These are phyloP conservation scores for Ophiostoma populinum DNA, from an alignment of 2,329 filamentous ascomycete species.

Conservation along the genomic window DNA sequence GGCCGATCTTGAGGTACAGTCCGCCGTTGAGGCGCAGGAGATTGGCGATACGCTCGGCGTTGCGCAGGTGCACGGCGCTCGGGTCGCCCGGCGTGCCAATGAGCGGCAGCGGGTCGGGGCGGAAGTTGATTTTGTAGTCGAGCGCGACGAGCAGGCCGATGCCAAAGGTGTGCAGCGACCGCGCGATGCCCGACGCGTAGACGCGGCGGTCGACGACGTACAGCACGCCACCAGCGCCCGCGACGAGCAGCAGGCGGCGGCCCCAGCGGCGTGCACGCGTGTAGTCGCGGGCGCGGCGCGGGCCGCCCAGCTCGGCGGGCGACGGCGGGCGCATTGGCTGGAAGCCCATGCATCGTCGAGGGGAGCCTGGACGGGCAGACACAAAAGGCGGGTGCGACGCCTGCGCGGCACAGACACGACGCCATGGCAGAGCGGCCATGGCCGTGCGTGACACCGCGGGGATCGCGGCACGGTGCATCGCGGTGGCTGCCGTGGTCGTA, in stretches of 20 bases:
- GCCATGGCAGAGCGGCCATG: too few relatives aligned
- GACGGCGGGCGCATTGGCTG: constrained; percentile 58
- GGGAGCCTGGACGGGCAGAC: background rate
- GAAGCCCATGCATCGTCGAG: constrained; percentile 22
- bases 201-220: constrained; percentile 56
- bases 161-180: constrained; percentile 67
- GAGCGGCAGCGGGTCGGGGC: constrained; percentile 47
- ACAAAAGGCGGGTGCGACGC: too few relatives aligned
- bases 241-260: constrained; percentile 51
- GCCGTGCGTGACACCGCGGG: too few relatives aligned
- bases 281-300: constrained; percentile 54
- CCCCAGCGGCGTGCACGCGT: constrained; percentile 54
- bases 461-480: too few relatives aligned
- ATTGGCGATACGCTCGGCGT: constrained; percentile 66
- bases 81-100: constrained; percentile 38
- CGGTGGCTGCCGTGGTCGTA: too few relatives aligned
- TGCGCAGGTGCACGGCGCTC: constrained; percentile 63
- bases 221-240: constrained; percentile 38
- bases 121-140: constrained; percentile 96
- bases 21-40: constrained; percentile 77
- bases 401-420: too few relatives aligned
- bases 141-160: constrained; percentile 64
- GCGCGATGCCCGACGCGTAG: constrained; percentile 63
- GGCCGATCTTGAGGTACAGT: constrained; percentile 91
- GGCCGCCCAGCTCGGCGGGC: constrained; percentile 59